These are phyloP conservation scores for Raphanus raphanistrum DNA, from an alignment of 345 rosid genomes.

Conservation along the genomic window DNA sequence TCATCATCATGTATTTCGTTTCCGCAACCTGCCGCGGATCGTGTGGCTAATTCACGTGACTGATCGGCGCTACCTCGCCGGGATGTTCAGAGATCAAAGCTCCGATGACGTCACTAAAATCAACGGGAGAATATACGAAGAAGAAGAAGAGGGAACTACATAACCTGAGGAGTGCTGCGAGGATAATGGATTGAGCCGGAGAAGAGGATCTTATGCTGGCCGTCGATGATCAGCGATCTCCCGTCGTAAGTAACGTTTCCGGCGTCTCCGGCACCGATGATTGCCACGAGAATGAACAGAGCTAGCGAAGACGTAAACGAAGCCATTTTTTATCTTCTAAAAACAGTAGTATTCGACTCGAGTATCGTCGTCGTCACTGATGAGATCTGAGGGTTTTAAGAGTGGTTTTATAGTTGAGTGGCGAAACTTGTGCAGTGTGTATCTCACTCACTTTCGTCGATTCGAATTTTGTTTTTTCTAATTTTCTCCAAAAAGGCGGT, in stretches of 20 bases:
- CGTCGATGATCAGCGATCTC: slow-evolving; percentile 62
- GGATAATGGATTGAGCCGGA: slow-evolving; percentile 90
- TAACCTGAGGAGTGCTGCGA: slow-evolving; percentile 75
- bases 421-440: neutral
- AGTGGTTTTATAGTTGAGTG: slow-evolving; percentile 6
- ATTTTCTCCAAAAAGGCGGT: neutral
- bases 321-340: slow-evolving; percentile 17
- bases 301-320: slow-evolving; percentile 8
- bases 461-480: neutral
- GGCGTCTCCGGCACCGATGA: neutral
- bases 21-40: slow-evolving; percentile 11
- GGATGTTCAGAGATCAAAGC: neutral
- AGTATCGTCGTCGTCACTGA: slow-evolving; percentile 9
- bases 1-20: slow-evolving; percentile 25
- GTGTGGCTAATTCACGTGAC: too few species aligned
- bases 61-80: neutral
- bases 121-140: too few species aligned
- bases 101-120: neutral
- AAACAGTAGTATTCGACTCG: neutral
- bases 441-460: neutral
- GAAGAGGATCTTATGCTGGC: slow-evolving; percentile 58
- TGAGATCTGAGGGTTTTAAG: slow-evolving; percentile 6
- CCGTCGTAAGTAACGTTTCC: slow-evolving; percentile 54
- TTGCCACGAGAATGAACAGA: slow-evolving; percentile 24
- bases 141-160: slow-evolving; percentile 1